A percentile compares a stretch with the other conserved stretches of the same genome.
Conservation (phyloP, 2,329 filamentous ascomycete genomes). For the Botrytis sinoallii region DNA sequence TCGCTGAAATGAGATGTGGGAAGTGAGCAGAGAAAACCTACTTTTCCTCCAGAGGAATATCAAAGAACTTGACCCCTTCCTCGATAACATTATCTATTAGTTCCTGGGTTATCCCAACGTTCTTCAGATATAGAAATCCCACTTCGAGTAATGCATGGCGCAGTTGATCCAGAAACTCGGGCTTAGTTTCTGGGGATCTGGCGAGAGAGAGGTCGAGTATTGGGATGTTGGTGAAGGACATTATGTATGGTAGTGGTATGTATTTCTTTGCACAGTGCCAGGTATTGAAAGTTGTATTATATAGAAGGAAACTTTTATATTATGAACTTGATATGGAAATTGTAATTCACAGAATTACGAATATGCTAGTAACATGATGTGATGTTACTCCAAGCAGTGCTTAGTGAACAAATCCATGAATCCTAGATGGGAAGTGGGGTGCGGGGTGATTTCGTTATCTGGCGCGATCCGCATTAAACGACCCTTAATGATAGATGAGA, state of each 20-base stretch:
- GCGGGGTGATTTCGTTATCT: slow-evolving; percentile 15
- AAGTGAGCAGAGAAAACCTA: slow-evolving; percentile 30
- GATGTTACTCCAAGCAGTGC: slow-evolving; percentile 1
- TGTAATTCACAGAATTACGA: background rate
- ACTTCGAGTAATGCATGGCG: slow-evolving; percentile 77
- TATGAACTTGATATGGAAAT: too few species aligned
- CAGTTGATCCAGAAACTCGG: slow-evolving; percentile 66
- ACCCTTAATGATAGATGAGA: background rate
- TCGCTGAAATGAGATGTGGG: background rate
- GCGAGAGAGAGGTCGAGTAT: slow-evolving; percentile 73
- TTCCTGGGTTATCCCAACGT: slow-evolving; percentile 67
- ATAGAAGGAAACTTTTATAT: background rate
- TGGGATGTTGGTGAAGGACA: slow-evolving; percentile 67
- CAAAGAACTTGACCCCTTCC: slow-evolving; percentile 72
- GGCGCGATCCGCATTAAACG: background rate
- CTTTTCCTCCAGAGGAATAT: slow-evolving; percentile 74
- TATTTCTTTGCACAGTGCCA: background rate
- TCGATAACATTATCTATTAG: slow-evolving; percentile 63
- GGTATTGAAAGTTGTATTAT: background rate
- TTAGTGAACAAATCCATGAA: slow-evolving; percentile 1
- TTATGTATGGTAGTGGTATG: slow-evolving; percentile 22
- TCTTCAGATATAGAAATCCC: slow-evolving; percentile 83
- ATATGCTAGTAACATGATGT: background rate
- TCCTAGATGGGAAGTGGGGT: slow-evolving; percentile 8
- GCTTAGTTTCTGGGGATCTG: slow-evolving; percentile 61